These are phyloP conservation scores for Scortechinia acanthostroma DNA, from an alignment of 2,329 filamentous ascomycete species.

Conservation along the genomic window DNA sequence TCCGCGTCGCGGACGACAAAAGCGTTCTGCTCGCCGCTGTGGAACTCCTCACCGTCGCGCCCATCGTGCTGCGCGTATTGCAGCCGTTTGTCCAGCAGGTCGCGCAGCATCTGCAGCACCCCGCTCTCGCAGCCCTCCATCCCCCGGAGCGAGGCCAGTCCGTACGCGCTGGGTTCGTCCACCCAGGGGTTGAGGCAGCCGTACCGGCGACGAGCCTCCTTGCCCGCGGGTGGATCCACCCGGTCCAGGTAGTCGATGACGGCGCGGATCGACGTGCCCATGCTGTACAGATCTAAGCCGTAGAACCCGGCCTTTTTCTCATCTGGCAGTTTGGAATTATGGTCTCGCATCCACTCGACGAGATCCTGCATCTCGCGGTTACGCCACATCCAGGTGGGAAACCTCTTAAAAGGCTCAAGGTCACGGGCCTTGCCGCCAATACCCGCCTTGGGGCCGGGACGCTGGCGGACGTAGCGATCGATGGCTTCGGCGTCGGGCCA, in stretches of 20 bases:
- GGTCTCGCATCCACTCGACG: conserved; percentile 38
- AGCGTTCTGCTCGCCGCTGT: conserved; percentile 40
- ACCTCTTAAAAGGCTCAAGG: conserved; percentile 29
- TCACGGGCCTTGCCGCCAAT: conserved; percentile 11
- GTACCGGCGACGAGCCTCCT: conserved; percentile 33
- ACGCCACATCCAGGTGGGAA: conserved; percentile 48
- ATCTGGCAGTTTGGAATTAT: conserved; percentile 18
- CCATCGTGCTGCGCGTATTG: conserved; percentile 18
- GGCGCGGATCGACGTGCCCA: conserved; percentile 33
- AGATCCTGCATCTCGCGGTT: conserved; percentile 40
- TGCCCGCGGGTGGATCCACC: conserved; percentile 30
- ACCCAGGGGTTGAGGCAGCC: conserved; percentile 36
- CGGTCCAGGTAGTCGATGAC: conserved; percentile 37
- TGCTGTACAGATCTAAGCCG: conserved; percentile 41
- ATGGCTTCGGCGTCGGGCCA: conserved; percentile 43
- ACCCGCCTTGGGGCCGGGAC: conserved; percentile 22
- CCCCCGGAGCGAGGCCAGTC: conserved; percentile 24
- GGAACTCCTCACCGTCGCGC: conserved; percentile 37
- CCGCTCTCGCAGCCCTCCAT: conserved; percentile 33
- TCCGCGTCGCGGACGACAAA: conserved; percentile 37
- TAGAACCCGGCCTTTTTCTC: conserved; percentile 27
- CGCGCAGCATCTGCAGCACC: conserved; percentile 33
- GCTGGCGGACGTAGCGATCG: conserved; percentile 38
- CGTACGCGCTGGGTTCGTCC: conserved; percentile 37
- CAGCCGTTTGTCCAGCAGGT: conserved; percentile 30